phyloP scores from a whole-genome alignment of 805 yeast genomes.

The Metschnikowia vanudenii region DNA sequence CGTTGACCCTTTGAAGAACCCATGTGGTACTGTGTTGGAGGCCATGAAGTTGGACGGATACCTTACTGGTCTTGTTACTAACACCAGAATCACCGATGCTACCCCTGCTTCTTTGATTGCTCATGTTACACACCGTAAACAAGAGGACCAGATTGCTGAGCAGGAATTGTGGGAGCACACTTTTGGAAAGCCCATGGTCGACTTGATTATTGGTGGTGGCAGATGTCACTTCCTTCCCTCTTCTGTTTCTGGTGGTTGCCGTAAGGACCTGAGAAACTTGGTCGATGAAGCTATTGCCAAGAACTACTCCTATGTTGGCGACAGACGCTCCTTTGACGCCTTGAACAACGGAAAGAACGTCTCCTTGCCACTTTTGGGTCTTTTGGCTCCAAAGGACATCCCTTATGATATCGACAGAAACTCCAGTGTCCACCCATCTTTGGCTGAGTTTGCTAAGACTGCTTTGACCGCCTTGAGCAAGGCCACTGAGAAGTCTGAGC shows the following conservation, averaged over 20 bases:
- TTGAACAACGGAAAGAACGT: conserved; percentile 57
- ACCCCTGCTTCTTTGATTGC: conserved; percentile 89
- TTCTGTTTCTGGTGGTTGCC: conserved; percentile 54
- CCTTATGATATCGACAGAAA: conserved; percentile 84
- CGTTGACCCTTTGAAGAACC: conserved; percentile 63
- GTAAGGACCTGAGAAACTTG: conserved; percentile 68
- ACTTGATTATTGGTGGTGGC: conserved; percentile 89
- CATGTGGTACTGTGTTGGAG: conserved; percentile 87
- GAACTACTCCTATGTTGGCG: conserved; percentile 58
- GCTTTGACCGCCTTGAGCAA: conserved; percentile 67
- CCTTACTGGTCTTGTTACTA: conserved; percentile 85
- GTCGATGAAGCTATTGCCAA: conserved; percentile 58
- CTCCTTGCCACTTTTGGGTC: conserved; percentile 71
- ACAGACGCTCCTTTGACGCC: conserved; percentile 57
- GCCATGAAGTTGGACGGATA: conserved; percentile 82
- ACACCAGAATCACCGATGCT: conserved; percentile 91
- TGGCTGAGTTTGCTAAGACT: conserved; percentile 75
- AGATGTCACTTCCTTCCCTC: conserved; percentile 74
- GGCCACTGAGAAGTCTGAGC: conserved; percentile 68
- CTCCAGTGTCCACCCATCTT: conserved; percentile 60
- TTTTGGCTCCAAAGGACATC: conserved; percentile 73
- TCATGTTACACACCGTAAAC: conserved; percentile 71
- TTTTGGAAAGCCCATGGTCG: conserved; percentile 75
- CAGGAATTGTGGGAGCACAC: conserved; percentile 84
- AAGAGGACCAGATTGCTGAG: conserved; percentile 82